Conservation (phyloP, 2,329 filamentous ascomycete genomes). For the Neurospora sp. region DNA sequence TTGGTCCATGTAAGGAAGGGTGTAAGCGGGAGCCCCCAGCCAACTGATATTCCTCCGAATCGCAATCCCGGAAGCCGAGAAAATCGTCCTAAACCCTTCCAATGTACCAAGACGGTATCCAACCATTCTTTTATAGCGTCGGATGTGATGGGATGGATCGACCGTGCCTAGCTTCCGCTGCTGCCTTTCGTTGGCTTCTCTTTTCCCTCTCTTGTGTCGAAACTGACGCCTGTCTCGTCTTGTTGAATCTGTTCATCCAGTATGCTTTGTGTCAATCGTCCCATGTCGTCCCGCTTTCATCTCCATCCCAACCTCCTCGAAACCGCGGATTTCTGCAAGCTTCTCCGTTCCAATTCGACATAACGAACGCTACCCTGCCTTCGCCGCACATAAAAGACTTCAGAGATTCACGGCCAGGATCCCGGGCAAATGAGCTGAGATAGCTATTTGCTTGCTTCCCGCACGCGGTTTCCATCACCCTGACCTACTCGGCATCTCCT, state of each 20-base stretch:
- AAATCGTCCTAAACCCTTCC: constrained; percentile 18
- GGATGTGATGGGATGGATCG: constrained; percentile 7
- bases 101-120: constrained; percentile 9
- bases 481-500: not conserved
- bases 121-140: not conserved
- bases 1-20: not conserved
- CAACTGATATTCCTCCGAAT: not conserved
- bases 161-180: not conserved
- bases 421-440: not conserved
- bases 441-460: not conserved
- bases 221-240: not conserved
- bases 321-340: not conserved
- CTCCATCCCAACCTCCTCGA: not conserved
- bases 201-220: not conserved
- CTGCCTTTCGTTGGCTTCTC: not conserved
- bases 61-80: not conserved
- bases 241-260: not conserved
- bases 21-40: not conserved
- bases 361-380: not conserved
- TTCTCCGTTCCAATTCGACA: not conserved
- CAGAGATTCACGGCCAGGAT: not conserved
- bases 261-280: not conserved
- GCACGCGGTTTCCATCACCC: not conserved
- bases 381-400: not conserved
- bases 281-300: not conserved